Conservation (phyloP, 257 asterid species). For the Salvia rosmarinus region DNA sequence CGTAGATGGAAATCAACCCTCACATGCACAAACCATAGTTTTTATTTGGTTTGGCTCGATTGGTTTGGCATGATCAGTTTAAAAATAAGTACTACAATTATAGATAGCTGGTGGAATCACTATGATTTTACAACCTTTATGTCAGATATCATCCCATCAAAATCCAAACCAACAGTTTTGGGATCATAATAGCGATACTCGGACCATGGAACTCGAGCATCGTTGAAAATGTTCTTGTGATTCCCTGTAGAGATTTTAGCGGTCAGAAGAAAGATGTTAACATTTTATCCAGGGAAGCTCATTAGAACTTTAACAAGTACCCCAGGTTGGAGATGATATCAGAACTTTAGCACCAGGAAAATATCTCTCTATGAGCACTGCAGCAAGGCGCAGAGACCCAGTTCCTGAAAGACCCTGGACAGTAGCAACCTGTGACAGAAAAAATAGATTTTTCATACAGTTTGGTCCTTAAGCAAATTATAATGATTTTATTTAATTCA, state of each 20-base stretch:
- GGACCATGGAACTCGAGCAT: constrained; percentile 94
- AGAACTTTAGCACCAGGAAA: constrained; percentile 85
- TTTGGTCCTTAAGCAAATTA: constrained; percentile 8
- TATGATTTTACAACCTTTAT: constrained; percentile 65
- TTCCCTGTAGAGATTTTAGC: constrained; percentile 61
- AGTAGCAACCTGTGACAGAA: constrained; percentile 72
- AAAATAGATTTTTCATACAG: constrained; percentile 24
- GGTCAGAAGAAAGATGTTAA: constrained; percentile 29
- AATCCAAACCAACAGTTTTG: constrained; percentile 90
- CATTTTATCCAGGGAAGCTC: constrained; percentile 26
- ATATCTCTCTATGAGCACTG: constrained; percentile 85
- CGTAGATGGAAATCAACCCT: background rate
- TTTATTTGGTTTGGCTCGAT: background rate
- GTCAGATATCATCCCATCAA: constrained; percentile 93
- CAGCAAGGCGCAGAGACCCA: constrained; percentile 96
- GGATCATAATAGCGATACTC: constrained; percentile 96
- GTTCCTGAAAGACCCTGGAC: constrained; percentile 99
- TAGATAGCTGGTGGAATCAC: constrained; percentile 25
- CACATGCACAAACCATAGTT: background rate
- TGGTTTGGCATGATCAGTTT: background rate
- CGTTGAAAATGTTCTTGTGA: constrained; percentile 92
- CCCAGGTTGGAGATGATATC: constrained; percentile 98
- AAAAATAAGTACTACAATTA: background rate
- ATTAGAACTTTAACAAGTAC: constrained; percentile 43
- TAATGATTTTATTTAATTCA: constrained; percentile 23